A percentile compares a stretch with the other conserved stretches of the same genome.
These are phyloP conservation scores for Thymus quinquecostatus DNA, from an alignment of 257 asterid genomes.

Conservation along the genomic window DNA sequence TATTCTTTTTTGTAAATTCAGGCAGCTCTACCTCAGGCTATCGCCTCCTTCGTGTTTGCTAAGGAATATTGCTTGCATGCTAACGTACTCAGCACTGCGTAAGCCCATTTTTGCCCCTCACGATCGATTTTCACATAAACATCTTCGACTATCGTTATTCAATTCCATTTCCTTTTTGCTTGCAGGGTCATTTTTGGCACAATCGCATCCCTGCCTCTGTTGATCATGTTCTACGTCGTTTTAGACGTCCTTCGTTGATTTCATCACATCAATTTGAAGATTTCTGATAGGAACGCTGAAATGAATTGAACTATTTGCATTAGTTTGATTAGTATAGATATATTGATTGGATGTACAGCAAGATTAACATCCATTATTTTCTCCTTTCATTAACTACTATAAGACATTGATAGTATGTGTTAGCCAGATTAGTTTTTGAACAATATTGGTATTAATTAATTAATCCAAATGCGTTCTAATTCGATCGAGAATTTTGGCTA, in stretches of 20 bases:
- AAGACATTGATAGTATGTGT: no score
- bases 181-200: conserved; percentile 56
- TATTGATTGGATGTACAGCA: no score
- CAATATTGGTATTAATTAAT: no score
- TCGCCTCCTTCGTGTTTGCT: conserved; percentile 72
- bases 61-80: conserved; percentile 71
- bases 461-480: no score
- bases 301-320: neutral
- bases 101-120: conserved; percentile 11
- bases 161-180: conserved; percentile 23
- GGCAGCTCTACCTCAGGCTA: conserved; percentile 81
- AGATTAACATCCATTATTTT: no score
- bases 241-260: conserved; percentile 38
- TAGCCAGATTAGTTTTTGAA: no score
- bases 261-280: neutral
- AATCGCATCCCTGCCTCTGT: conserved; percentile 43
- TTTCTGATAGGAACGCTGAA: neutral
- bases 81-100: conserved; percentile 71
- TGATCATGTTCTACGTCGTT: conserved; percentile 44
- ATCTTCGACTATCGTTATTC: neutral
- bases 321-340: no score
- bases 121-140: no score
- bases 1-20: neutral
- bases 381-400: no score
- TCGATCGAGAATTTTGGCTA: no score